Conservation (phyloP, 805 yeast genomes). For the Teunomyces aglyptinius region DNA sequence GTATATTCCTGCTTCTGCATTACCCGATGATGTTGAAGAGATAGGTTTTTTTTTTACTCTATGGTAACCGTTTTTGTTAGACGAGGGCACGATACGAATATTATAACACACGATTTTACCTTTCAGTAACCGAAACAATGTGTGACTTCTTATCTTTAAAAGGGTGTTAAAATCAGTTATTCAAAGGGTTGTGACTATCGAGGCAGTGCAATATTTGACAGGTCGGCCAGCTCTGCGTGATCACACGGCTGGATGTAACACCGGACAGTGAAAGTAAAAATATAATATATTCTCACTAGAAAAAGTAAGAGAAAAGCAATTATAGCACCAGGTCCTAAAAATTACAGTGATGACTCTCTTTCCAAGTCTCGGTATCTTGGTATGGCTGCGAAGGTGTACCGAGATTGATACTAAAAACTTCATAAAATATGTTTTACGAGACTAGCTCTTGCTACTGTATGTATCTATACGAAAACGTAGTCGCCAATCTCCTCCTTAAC, state of each 20-base stretch:
- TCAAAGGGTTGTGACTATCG: background rate
- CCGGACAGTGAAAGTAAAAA: background rate
- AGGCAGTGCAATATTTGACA: background rate
- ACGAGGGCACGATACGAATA: background rate
- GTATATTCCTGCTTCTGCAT: slow-evolving; percentile 3
- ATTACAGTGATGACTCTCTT: too few species aligned
- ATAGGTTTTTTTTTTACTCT: background rate
- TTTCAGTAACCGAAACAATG: background rate
- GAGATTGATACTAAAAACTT: too few species aligned
- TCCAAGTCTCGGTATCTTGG: too few species aligned
- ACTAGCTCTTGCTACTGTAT: background rate
- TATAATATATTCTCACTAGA: background rate
- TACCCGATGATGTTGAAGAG: background rate
- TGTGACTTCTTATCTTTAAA: background rate
- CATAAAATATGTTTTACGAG: background rate
- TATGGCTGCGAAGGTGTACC: too few species aligned
- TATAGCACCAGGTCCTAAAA: too few species aligned
- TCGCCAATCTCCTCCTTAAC: slow-evolving; percentile 40
- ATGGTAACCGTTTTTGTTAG: background rate
- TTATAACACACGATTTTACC: background rate
- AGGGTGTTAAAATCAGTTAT: background rate
- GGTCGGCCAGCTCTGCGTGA: background rate
- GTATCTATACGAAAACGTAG: slow-evolving; percentile 1
- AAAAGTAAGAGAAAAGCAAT: background rate
- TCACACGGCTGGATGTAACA: background rate